Evolutionary conservation across 1,284 basidiomycete species (phyloP), one percentile per base, ranked within the genome.

Genomic region (Boletus subluridellus): DNA sequence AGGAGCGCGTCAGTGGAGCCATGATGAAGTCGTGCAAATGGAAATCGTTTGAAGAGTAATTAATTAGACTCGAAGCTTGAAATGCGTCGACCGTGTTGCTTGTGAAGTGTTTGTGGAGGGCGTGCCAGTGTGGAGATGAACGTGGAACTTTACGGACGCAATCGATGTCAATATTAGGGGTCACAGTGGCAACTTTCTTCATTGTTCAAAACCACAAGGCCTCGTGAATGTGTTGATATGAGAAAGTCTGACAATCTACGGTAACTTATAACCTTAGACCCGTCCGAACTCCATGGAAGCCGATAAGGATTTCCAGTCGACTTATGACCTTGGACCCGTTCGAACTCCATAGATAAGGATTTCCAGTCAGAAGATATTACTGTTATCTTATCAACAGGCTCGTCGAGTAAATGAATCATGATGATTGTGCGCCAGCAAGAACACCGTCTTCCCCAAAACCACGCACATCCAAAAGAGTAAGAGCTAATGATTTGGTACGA

Each of bases 1-100:
- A 66, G 17, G 70, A 73, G 34, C 73, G 70, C 32, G 70, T 73
- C 9, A 14, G 5, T 51, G 70, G 70, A 1, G 69, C 10, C 73
- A 74, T 73, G 37, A 53, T 1, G 10, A 34, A 5, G 26, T 42
- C 28, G 32, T 24, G 34, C 41, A 48, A 48, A 21, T 49, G 55
- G 39, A 58, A 28, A 34, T 32, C 2, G 28, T n/a, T 52, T 32
- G 51, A 21, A 32, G 14, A 12, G 28, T 26, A 49, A 51, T 49
- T 26, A 50, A 48, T 26, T 15, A 10, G 9, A 47, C 46, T 12
- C 21, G 21, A 21, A 21, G 21, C 21, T 21, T 5, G 42, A 45
- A 26, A 15, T 26, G 15, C 41, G 8, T 24, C 28, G 15, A 21
- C 10, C 21, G 48, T 15, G 48, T 26, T 26, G 32, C 14, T 42